Evolutionary conservation across 192 early-diverging fungal species (phyloP).

Genomic region (Paraglomus brasilianum): DNA sequence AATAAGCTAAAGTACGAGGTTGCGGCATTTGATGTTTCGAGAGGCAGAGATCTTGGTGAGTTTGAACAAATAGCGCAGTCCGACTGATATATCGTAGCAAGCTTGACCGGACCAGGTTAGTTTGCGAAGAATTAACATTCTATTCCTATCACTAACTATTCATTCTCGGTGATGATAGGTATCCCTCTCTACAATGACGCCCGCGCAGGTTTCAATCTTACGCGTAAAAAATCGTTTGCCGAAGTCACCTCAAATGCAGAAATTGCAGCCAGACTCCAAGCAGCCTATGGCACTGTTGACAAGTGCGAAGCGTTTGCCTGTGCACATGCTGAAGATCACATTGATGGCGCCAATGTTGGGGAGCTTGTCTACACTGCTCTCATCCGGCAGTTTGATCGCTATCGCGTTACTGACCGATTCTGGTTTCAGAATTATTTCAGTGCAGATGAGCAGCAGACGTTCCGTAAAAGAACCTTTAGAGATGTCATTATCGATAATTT

Average conservation of each 20-base stretch:
- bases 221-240: neutral
- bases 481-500: conserved; percentile 18
- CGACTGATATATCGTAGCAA: too few species aligned
- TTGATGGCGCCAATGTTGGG: conserved; percentile 13
- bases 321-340: conserved; percentile 24
- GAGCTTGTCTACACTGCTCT: neutral
- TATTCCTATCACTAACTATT: too few species aligned
- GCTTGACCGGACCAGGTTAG: too few species aligned
- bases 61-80: too few species aligned
- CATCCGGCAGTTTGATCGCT: conserved; percentile 32
- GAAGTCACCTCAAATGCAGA: conserved; percentile 18
- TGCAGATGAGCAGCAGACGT: conserved; percentile 28
- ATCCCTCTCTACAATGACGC: conserved; percentile 8
- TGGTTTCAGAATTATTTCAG: conserved; percentile 52
- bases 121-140: too few species aligned
- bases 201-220: neutral
- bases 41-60: conserved; percentile 14
- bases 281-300: conserved; percentile 10
- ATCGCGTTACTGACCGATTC: conserved; percentile 49
- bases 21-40: conserved; percentile 10
- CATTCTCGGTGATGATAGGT: neutral
- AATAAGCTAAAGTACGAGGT: neutral
- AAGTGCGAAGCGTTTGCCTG: conserved; percentile 13
- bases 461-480: conserved; percentile 31
- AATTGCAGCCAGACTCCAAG: neutral